These are phyloP conservation scores for Zygosaccharomyces sapae DNA, from an alignment of 1,139 yeast genomes.

Conservation along the genomic window DNA sequence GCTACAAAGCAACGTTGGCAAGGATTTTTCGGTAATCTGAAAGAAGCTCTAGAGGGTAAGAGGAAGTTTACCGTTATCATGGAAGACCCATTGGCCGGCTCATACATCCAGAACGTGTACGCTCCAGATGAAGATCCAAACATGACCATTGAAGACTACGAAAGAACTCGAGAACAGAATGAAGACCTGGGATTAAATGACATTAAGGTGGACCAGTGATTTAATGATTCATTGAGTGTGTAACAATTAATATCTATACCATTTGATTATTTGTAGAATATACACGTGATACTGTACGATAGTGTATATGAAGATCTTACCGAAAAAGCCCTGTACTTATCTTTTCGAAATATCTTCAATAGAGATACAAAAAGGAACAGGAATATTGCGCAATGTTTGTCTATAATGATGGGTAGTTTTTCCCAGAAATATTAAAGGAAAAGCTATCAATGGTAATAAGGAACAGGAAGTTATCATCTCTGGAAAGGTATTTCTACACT, in stretches of 20 bases:
- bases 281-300: not conserved
- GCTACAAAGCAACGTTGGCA: conserved; percentile 77
- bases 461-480: conserved; percentile 17
- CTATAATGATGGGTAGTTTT: not conserved
- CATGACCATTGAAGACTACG: conserved; percentile 85
- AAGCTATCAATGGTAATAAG: conserved; percentile 1
- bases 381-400: too few relatives aligned
- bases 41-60: conserved; percentile 80
- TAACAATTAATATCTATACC: not conserved
- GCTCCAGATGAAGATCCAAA: conserved; percentile 98
- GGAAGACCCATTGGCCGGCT: conserved; percentile 94
- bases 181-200: conserved; percentile 90
- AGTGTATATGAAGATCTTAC: too few relatives aligned
- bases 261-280: not conserved
- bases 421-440: not conserved
- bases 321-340: too few relatives aligned
- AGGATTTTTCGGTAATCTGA: conserved; percentile 64
- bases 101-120: conserved; percentile 92
- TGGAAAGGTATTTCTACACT: conserved; percentile 26
- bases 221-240: not conserved
- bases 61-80: conserved; percentile 76
- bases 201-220: conserved; percentile 45
- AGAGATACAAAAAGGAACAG: too few relatives aligned
- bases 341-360: too few relatives aligned
- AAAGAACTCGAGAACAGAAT: conserved; percentile 80